Percentiles rank a stretch among this genome's conserved stretches.
Evolutionary conservation across 257 asterid species (phyloP).

Genomic region (Cruciata laevipes): DNA sequence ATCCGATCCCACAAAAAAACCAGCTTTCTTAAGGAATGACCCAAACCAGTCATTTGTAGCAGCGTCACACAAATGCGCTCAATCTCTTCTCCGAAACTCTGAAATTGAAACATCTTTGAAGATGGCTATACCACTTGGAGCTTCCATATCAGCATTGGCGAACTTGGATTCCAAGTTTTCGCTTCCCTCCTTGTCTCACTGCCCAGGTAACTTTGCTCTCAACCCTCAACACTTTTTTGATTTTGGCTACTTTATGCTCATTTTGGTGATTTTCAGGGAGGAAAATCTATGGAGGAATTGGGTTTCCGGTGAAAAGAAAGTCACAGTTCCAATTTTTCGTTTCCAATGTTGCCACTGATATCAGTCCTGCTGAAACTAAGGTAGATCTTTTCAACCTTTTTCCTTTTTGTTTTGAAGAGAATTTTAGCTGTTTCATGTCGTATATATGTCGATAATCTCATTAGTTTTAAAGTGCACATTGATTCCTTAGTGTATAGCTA

Average conservation of each 20-base stretch:
- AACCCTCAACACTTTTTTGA: background rate
- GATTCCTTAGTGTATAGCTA: background rate
- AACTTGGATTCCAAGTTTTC: slow-evolving; percentile 39
- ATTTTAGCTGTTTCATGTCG: background rate
- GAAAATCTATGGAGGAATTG: slow-evolving; percentile 52
- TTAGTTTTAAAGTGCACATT: background rate
- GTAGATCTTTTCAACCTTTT: slow-evolving; percentile 20
- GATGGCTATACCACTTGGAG: slow-evolving; percentile 54
- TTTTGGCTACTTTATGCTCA: background rate
- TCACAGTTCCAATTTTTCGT: slow-evolving; percentile 47
- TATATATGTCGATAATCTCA: background rate
- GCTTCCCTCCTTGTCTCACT: slow-evolving; percentile 24
- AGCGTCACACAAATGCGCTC: slow-evolving; percentile 13
- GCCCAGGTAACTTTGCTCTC: slow-evolving; percentile 34
- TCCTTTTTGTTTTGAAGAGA: background rate
- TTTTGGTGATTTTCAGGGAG: slow-evolving; percentile 31
- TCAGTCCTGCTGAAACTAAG: slow-evolving; percentile 54
- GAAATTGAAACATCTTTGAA: background rate
- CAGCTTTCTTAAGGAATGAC: slow-evolving; percentile 12
- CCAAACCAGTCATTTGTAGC: slow-evolving; percentile 20
- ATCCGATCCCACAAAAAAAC: slow-evolving; percentile 23
- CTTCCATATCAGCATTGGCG: slow-evolving; percentile 39
- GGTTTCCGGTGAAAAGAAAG: slow-evolving; percentile 43
- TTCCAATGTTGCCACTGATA: slow-evolving; percentile 70
- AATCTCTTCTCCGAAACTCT: background rate